Percentiles rank a stretch among this genome's conserved stretches.
Conservation (phyloP, 805 yeast genomes). For the Saturnispora quitensis region DNA sequence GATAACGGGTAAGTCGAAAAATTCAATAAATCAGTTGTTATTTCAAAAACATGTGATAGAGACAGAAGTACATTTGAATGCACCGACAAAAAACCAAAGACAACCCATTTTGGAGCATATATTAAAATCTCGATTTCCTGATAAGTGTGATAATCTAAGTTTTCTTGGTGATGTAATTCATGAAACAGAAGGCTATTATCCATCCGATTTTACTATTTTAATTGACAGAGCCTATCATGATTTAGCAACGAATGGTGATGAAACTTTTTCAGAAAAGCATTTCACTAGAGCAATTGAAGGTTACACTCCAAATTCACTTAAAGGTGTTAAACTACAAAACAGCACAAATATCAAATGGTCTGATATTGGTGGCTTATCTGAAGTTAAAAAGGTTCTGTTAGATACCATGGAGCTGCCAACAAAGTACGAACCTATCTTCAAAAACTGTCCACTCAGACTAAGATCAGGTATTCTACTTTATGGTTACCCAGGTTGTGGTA, state of each 20-base stretch:
- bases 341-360: slow-evolving; percentile 61
- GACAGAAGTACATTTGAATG: slow-evolving; percentile 44
- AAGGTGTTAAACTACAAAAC: slow-evolving; percentile 82
- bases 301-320: slow-evolving; percentile 69
- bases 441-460: slow-evolving; percentile 74
- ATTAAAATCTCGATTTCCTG: slow-evolving; percentile 14
- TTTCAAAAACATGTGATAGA: slow-evolving; percentile 66
- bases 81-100: slow-evolving; percentile 65
- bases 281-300: slow-evolving; percentile 54
- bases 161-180: slow-evolving; percentile 44
- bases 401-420: slow-evolving; percentile 98
- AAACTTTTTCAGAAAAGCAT: slow-evolving; percentile 23
- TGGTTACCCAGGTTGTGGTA: slow-evolving; percentile 98
- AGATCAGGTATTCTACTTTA: slow-evolving; percentile 85
- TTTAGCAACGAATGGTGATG: slow-evolving; percentile 15
- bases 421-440: slow-evolving; percentile 90
- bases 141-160: slow-evolving; percentile 27
- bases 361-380: slow-evolving; percentile 81
- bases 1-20: slow-evolving; percentile 56
- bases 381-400: slow-evolving; percentile 63
- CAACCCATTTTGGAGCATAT: slow-evolving; percentile 31
- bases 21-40: slow-evolving; percentile 50
- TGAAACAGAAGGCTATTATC: slow-evolving; percentile 85
- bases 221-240: slow-evolving; percentile 63
- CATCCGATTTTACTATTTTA: slow-evolving; percentile 67